Conservation (phyloP, 2,329 filamentous ascomycete genomes). For the Aureobasidium vineae region DNA sequence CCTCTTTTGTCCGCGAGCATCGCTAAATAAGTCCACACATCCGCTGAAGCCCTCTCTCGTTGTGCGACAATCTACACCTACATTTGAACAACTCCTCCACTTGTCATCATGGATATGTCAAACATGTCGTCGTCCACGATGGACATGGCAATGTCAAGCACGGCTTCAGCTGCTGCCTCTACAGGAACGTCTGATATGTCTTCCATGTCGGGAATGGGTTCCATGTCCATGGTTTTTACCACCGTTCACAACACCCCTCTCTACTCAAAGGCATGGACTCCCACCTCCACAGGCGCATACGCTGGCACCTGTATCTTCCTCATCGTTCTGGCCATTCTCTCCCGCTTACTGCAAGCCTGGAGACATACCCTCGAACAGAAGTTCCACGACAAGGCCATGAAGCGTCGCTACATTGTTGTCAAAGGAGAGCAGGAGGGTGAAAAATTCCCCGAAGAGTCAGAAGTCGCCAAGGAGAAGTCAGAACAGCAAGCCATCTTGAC, state of each 20-base stretch:
- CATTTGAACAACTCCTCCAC: not conserved
- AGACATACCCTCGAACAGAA: conserved; percentile 60
- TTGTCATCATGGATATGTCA: conserved; percentile 25
- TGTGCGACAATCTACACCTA: not conserved
- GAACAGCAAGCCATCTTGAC: conserved; percentile 65
- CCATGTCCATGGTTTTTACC: conserved; percentile 64
- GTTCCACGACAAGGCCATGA: conserved; percentile 71
- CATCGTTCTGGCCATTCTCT: conserved; percentile 68
- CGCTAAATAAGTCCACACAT: not conserved
- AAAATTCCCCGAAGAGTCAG: conserved; percentile 24
- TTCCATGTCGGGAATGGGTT: conserved; percentile 31
- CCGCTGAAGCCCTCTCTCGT: not conserved
- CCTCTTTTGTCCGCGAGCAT: not conserved
- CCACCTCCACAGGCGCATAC: conserved; percentile 66
- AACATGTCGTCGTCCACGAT: conserved; percentile 24
- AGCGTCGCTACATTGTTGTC: conserved; percentile 74
- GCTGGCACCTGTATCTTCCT: conserved; percentile 92
- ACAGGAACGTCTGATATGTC: conserved; percentile 20
- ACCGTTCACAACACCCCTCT: conserved; percentile 61
- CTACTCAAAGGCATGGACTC: conserved; percentile 71
- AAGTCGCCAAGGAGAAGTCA: conserved; percentile 44
- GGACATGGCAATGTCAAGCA: conserved; percentile 25
- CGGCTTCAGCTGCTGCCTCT: conserved; percentile 16
- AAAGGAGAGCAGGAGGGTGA: conserved; percentile 55
- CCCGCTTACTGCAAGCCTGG: conserved; percentile 68